A percentile compares a stretch with the other conserved stretches of the same genome.
These are phyloP conservation scores for Pseudocercospora crystallina DNA, from an alignment of 2,329 filamentous ascomycete genomes.

Conservation along the genomic window DNA sequence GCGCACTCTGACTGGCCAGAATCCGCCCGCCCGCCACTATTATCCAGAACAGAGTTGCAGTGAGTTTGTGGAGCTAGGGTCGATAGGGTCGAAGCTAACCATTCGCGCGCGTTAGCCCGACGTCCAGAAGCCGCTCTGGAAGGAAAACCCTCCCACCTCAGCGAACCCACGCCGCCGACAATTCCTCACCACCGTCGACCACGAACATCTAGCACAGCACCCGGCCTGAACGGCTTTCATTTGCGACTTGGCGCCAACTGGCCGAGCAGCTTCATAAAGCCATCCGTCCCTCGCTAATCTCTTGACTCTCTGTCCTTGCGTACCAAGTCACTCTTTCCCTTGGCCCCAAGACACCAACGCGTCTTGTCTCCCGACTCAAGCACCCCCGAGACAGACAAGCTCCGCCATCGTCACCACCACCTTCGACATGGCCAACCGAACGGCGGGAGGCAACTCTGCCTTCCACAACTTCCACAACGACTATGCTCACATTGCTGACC, in stretches of 20 bases:
- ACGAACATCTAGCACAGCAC: slow-evolving; percentile 1
- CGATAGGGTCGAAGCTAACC: not conserved
- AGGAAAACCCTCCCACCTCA: not conserved
- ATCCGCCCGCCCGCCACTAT: not conserved
- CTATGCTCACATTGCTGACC: slow-evolving; percentile 64
- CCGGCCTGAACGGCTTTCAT: not conserved
- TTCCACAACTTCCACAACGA: slow-evolving; percentile 79
- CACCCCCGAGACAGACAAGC: slow-evolving; percentile 3
- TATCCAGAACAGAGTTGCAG: not conserved
- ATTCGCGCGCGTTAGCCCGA: slow-evolving; percentile 3
- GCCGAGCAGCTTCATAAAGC: slow-evolving; percentile 5
- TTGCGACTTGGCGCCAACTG: slow-evolving; percentile 5
- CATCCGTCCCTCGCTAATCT: slow-evolving; percentile 4
- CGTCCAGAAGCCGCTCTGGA: slow-evolving; percentile 4
- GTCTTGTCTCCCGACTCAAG: slow-evolving; percentile 4
- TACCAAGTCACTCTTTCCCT: slow-evolving; percentile 17
- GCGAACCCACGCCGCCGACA: not conserved
- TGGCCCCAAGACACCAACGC: slow-evolving; percentile 8
- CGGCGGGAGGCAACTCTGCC: slow-evolving; percentile 63
- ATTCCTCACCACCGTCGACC: not conserved
- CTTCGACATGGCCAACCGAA: slow-evolving; percentile 6
- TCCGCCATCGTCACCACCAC: not conserved
- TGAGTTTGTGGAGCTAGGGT: not conserved
- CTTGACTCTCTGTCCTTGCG: not conserved
- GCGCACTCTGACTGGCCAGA: not conserved